Percentiles rank a stretch among this genome's conserved stretches.
Evolutionary conservation across 345 rosid species (phyloP).

Genomic region (Salix caprea): DNA sequence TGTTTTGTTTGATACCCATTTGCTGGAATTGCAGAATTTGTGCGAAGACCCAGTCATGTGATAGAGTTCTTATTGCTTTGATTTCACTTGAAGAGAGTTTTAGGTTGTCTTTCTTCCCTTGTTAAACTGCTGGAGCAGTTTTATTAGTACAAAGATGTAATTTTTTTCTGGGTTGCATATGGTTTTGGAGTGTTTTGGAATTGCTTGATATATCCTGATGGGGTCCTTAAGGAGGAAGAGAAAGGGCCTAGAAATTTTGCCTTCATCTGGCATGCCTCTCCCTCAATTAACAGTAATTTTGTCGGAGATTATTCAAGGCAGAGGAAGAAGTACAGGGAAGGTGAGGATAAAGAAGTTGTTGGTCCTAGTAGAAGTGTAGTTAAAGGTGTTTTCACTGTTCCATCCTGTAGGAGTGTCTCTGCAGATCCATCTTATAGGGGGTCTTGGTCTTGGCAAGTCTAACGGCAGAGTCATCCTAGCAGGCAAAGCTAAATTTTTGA

Average conservation of each 20-base stretch:
- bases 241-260: slow-evolving; percentile 9
- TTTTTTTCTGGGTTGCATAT: too few relatives aligned
- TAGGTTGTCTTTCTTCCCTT: background rate
- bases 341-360: too few relatives aligned
- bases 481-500: too few relatives aligned
- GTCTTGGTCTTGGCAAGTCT: too few relatives aligned
- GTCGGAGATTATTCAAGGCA: background rate
- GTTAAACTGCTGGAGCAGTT: too few relatives aligned
- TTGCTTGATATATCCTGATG: slow-evolving; percentile 1
- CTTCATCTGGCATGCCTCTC: background rate
- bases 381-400: too few relatives aligned
- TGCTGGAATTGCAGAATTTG: slow-evolving; percentile 5
- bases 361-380: too few relatives aligned
- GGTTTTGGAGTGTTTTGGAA: too few relatives aligned
- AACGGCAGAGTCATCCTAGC: too few relatives aligned
- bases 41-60: slow-evolving; percentile 3
- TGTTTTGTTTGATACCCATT: background rate
- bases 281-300: slow-evolving; percentile 2
- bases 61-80: slow-evolving; percentile 3
- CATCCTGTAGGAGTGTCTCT: too few relatives aligned
- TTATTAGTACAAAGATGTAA: too few relatives aligned
- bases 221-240: slow-evolving; percentile 17
- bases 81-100: slow-evolving; percentile 6
- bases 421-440: too few relatives aligned
- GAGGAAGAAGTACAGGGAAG: slow-evolving; percentile 14